Evolutionary conservation across 192 early-diverging fungal genomes (phyloP).

Genomic region (Piromyces sp.): DNA sequence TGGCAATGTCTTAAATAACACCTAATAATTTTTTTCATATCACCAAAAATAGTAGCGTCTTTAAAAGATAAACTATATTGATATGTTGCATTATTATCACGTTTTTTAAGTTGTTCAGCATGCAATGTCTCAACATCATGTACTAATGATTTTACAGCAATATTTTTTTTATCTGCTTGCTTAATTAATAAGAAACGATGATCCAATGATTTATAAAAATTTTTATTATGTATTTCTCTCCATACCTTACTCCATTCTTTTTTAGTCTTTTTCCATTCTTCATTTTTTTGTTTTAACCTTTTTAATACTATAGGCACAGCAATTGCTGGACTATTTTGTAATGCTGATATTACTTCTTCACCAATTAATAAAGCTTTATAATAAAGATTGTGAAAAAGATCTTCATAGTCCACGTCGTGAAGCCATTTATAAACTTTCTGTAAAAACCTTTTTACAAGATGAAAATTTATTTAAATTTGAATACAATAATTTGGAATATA

Average conservation of each 20-base stretch:
- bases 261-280: constrained; percentile 87
- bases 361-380: constrained; percentile 22
- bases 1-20: neutral
- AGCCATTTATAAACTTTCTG: constrained; percentile 24
- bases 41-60: neutral
- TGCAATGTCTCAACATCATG: constrained; percentile 73
- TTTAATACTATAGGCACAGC: constrained; percentile 80
- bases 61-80: neutral
- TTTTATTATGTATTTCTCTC: constrained; percentile 83
- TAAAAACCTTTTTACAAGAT: constrained; percentile 30
- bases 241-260: constrained; percentile 93
- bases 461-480: constrained; percentile 68
- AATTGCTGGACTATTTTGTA: constrained; percentile 77
- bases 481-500: constrained; percentile 40
- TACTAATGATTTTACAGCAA: constrained; percentile 56
- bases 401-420: constrained; percentile 20
- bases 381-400: constrained; percentile 20
- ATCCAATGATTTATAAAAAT: constrained; percentile 87
- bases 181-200: constrained; percentile 88
- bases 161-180: constrained; percentile 60
- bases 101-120: constrained; percentile 57
- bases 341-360: constrained; percentile 64
- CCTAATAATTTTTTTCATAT: neutral
- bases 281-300: constrained; percentile 93
- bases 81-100: neutral